These are phyloP conservation scores for Epichloe sylvatica DNA, from an alignment of 2,329 filamentous ascomycete genomes.

Conservation along the genomic window DNA sequence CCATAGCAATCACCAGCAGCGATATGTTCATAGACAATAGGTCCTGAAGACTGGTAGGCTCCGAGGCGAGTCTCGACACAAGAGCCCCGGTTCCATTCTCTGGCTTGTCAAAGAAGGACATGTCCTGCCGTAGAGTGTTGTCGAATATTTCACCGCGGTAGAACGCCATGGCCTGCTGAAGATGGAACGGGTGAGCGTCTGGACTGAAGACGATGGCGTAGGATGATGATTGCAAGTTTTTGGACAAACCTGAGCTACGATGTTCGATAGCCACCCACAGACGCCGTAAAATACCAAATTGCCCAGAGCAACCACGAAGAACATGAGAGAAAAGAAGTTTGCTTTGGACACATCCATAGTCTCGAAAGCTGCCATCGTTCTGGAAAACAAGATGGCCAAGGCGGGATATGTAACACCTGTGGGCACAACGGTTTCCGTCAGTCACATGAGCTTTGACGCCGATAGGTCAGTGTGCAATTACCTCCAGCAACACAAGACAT, in stretches of 20 bases:
- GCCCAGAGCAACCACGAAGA: slow-evolving; percentile 36
- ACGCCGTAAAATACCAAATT: slow-evolving; percentile 30
- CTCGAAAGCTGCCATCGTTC: slow-evolving; percentile 26
- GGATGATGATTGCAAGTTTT: neutral
- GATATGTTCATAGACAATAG: slow-evolving; percentile 34
- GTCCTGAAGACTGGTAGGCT: slow-evolving; percentile 35
- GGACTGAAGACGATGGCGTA: neutral
- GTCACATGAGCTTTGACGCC: neutral
- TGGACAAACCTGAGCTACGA: slow-evolving; percentile 20
- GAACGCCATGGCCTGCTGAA: slow-evolving; percentile 16
- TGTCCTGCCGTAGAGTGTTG: slow-evolving; percentile 40
- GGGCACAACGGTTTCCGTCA: neutral
- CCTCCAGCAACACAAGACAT: slow-evolving; percentile 16
- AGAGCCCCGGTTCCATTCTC: slow-evolving; percentile 25
- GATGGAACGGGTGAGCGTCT: neutral
- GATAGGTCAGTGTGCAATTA: slow-evolving; percentile 4
- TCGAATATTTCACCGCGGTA: slow-evolving; percentile 30
- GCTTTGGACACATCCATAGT: slow-evolving; percentile 19
- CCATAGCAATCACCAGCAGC: slow-evolving; percentile 30
- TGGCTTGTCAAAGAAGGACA: slow-evolving; percentile 30
- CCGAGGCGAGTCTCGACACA: slow-evolving; percentile 22
- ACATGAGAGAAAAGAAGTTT: slow-evolving; percentile 43
- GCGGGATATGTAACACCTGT: slow-evolving; percentile 25
- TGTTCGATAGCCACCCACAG: slow-evolving; percentile 23
- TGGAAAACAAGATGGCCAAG: slow-evolving; percentile 26